A percentile compares a stretch with the other conserved stretches of the same genome.
These are phyloP conservation scores for Raffaelea deltoideospora DNA, from an alignment of 2,329 filamentous ascomycete genomes.

Conservation along the genomic window DNA sequence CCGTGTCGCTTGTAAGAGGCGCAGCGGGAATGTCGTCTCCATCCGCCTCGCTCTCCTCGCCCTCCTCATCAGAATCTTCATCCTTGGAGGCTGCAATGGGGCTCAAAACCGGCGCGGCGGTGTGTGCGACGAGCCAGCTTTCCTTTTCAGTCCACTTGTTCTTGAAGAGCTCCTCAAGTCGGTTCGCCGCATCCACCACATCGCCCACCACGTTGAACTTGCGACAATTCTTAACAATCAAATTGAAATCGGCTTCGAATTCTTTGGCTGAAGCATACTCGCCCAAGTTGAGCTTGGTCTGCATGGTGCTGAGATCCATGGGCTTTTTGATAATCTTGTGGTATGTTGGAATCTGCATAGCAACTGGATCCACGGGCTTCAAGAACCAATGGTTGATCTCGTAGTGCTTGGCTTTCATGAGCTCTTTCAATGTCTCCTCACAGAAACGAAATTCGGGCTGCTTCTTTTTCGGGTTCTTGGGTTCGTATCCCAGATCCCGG, in stretches of 20 bases:
- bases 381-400: conserved; percentile 60
- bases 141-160: conserved; percentile 63
- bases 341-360: conserved; percentile 84
- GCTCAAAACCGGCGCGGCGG: conserved; percentile 2
- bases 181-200: conserved; percentile 39
- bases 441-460: conserved; percentile 84
- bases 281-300: conserved; percentile 58
- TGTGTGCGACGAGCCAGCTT: conserved; percentile 62
- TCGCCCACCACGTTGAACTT: conserved; percentile 54
- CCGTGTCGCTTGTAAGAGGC: conserved; percentile 23
- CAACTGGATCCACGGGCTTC: conserved; percentile 79
- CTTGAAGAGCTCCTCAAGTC: conserved; percentile 63
- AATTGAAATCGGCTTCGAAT: conserved; percentile 66
- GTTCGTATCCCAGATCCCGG: conserved; percentile 79
- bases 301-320: conserved; percentile 84
- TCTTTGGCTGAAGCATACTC: conserved; percentile 73
- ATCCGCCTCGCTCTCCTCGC: conserved; percentile 48
- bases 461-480: conserved; percentile 74
- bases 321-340: conserved; percentile 90
- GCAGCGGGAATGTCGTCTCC: conserved; percentile 38
- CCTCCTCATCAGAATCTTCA: conserved; percentile 60
- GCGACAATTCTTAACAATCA: conserved; percentile 82
- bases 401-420: conserved; percentile 60
- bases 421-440: conserved; percentile 62
- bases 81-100: conserved; percentile 42